Evolutionary conservation across 495 filamentous ascomycete genomes (phyloP), one percentile per base, ranked within the genome.

Genomic region (Penicillium taxi): DNA sequence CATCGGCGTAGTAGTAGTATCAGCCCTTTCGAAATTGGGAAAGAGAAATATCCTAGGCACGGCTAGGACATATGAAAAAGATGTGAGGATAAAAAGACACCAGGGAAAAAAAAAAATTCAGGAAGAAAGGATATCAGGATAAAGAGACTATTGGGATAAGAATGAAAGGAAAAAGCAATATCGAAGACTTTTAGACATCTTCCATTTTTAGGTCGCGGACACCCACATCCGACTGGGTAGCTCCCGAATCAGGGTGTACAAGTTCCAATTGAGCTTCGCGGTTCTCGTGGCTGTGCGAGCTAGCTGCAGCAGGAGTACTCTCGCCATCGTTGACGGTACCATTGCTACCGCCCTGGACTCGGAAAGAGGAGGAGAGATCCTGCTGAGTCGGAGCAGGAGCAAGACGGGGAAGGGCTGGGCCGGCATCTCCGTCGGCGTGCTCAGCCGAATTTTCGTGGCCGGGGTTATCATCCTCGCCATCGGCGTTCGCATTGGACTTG

Each of bases 221-320:
- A 58, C 66, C 64, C 48, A 66, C 39, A 52, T 68, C 64, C 64
- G 66, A 66, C 6, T 61, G 61, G 15, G 57, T 62, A 26, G 59
- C 47, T 21, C 51, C 51, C 14, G 45, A 39, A 22, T 59, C 60
- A 24, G 45, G 48, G 14, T 35, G 45, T 13, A 35, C 33, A 20
- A 50, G 45, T 15, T 47, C 39, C 9, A 44, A 35, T 11, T 43
- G 40, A 11, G 26, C 46, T 14, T 58, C 52, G 11, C 46, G 52
- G 18, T 42, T 37, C 17, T 58, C 53, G 11, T 53, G 46, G 21
- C 44, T 52, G 32, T 42, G 48, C n/a, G 49, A 45, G 33, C 42
- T 53, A 2, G 35, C 48, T 6, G 44, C 42, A 19, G 24, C 49
- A 14, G 50, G 49, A n/a, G 53, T 53, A 7, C 46, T 48, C 3